These are phyloP conservation scores for Actinomucor elegans DNA, from an alignment of 371 early-diverging fungal species.

Conservation along the genomic window DNA sequence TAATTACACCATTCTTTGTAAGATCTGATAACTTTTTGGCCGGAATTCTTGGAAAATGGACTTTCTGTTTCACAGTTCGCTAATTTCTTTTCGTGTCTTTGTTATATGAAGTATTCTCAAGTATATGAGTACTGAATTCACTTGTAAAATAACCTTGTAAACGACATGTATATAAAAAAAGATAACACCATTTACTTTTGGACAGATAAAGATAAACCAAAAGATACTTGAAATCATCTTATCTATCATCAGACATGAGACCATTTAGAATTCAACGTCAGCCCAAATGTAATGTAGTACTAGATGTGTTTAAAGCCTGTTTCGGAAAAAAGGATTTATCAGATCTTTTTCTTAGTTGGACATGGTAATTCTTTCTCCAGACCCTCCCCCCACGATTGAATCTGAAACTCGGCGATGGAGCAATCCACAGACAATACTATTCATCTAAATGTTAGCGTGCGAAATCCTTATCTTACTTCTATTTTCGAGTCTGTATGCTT, in stretches of 20 bases:
- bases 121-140: no score
- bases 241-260: no score
- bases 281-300: background rate
- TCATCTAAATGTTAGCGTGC: constrained; percentile 1
- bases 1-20: background rate
- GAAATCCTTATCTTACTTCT: constrained; percentile 37
- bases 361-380: background rate
- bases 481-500: no score
- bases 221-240: no score
- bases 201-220: no score
- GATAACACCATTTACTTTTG: no score
- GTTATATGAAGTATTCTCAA: no score
- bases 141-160: no score
- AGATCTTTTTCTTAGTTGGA: background rate
- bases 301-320: background rate
- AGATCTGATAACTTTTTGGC: background rate
- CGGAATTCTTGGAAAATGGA: background rate
- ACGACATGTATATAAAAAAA: no score
- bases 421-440: no score
- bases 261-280: background rate
- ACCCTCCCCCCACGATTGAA: background rate
- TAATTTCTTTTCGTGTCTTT: no score
- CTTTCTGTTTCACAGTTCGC: background rate
- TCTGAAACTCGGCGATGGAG: no score
- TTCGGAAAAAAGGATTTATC: constrained; percentile 7